These are phyloP conservation scores for Pelargonium myrrhifolium DNA, from an alignment of 441 rosid species.

Conservation along the genomic window DNA sequence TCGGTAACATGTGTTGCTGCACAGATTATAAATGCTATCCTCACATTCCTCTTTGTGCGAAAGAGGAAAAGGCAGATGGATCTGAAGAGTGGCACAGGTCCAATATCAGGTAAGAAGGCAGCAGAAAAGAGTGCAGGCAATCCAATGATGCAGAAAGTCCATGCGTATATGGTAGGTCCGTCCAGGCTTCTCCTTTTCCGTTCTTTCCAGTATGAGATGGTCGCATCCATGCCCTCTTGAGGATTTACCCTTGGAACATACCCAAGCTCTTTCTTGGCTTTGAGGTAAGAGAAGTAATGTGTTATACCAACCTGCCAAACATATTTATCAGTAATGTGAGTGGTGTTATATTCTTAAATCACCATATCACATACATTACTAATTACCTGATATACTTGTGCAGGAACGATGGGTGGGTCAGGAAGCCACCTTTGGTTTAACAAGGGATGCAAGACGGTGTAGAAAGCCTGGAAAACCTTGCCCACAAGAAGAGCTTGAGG, in stretches of 20 bases:
- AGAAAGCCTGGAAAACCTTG: neutral
- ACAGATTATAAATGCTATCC: neutral
- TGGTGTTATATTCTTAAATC: neutral
- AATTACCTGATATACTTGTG: neutral
- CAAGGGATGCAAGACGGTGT: neutral
- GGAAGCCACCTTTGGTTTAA: neutral
- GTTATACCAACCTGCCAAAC: neutral
- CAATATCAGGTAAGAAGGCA: neutral
- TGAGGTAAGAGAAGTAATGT: neutral
- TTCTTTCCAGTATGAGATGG: neutral
- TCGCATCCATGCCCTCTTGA: neutral
- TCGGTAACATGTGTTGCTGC: neutral
- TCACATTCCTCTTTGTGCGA: neutral
- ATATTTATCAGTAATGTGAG: neutral
- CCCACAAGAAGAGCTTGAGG: neutral
- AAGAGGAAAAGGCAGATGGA: constrained; percentile 1
- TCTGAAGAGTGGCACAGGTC: neutral
- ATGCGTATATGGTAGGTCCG: neutral
- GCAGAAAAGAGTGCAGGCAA: neutral
- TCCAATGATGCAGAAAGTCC: neutral
- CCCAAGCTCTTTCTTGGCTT: neutral
- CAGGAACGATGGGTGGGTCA: neutral
- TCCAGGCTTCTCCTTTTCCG: neutral
- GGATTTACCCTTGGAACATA: neutral
- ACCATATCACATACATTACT: too few relatives aligned